These are phyloP conservation scores for Phytophthora macrochlamydospora DNA, from an alignment of 352 stramenopile species.

Conservation along the genomic window DNA sequence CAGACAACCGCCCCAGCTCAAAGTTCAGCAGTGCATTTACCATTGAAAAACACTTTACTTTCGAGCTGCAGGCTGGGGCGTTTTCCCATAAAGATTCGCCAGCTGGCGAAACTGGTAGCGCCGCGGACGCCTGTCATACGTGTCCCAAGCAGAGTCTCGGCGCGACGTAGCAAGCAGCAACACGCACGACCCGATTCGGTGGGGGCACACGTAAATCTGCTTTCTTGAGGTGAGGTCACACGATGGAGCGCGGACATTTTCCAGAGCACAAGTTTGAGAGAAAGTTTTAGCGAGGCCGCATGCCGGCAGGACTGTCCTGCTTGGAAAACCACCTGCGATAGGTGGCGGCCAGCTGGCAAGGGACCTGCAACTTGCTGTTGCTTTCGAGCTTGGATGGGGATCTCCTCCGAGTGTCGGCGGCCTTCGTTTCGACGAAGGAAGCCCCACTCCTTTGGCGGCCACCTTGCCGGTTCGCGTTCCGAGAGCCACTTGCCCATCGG, in stretches of 20 bases:
- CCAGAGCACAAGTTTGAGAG: neutral
- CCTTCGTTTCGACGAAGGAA: neutral
- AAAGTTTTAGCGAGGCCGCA: neutral
- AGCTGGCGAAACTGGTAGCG: slow-evolving; percentile 20
- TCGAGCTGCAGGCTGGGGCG: neutral
- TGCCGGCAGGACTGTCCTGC: slow-evolving; percentile 7
- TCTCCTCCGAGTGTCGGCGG: neutral
- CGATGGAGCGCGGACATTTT: neutral
- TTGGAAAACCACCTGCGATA: slow-evolving; percentile 39
- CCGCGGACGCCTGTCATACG: slow-evolving; percentile 21
- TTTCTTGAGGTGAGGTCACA: neutral
- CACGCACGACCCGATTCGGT: neutral
- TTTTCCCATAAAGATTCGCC: slow-evolving; percentile 29
- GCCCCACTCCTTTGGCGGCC: no score
- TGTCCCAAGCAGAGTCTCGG: slow-evolving; percentile 21
- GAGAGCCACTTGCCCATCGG: neutral
- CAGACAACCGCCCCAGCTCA: slow-evolving; percentile 30
- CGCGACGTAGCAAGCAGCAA: neutral
- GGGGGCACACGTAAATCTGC: neutral
- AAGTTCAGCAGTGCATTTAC: slow-evolving; percentile 1
- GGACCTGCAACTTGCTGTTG: slow-evolving; percentile 37
- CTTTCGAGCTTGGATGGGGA: slow-evolving; percentile 24
- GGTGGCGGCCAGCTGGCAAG: slow-evolving; percentile 28
- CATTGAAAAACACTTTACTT: neutral
- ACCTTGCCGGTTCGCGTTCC: no score